Conservation (phyloP, 1,284 basidiomycete genomes). For the Naganishia sp. region DNA sequence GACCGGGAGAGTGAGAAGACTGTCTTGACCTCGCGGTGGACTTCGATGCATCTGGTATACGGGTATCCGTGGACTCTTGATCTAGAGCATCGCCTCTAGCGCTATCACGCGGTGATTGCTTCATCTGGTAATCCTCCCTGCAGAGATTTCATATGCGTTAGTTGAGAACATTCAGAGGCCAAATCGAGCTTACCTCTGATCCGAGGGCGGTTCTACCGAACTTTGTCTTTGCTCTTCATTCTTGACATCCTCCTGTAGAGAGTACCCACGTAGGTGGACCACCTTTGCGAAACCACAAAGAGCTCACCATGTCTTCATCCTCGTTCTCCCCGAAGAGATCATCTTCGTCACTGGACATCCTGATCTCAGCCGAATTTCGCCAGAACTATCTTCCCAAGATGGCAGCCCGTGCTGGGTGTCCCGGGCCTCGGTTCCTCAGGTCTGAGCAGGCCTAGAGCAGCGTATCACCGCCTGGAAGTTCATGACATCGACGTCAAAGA, state of each 20-base stretch:
- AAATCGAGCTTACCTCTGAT: constrained; percentile 28
- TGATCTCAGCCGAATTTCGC: background rate
- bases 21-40: background rate
- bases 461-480: too few species aligned
- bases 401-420: too few species aligned
- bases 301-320: constrained; percentile 26
- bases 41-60: constrained; percentile 13
- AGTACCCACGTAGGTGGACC: background rate
- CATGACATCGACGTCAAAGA: too few species aligned
- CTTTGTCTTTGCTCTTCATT: background rate
- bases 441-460: too few species aligned
- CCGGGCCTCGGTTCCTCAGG: too few species aligned
- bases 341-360: constrained; percentile 34
- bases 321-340: constrained; percentile 28
- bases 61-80: background rate
- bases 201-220: constrained; percentile 3
- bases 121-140: background rate
- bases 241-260: constrained; percentile 7
- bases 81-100: background rate
- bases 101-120: constrained; percentile 1
- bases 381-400: too few species aligned
- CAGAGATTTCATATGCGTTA: background rate
- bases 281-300: background rate
- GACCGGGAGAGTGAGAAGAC: constrained; percentile 13
- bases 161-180: too few species aligned